Conservation (phyloP, 164 flowering plant genomes). For the Macadamia tetraphylla region DNA sequence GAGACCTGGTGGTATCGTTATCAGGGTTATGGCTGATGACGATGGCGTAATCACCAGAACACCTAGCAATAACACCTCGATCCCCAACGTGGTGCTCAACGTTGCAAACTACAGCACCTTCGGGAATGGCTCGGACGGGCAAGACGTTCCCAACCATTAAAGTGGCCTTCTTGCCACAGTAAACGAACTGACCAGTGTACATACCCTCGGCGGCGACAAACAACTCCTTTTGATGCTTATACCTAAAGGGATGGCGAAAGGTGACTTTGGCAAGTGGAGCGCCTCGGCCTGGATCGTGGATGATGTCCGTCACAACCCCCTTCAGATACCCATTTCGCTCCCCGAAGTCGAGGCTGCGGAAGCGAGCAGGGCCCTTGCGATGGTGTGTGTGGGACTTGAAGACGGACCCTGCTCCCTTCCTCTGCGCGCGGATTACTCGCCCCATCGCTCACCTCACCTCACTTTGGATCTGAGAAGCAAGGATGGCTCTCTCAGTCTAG, state of each 20-base stretch:
- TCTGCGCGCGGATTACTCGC: conserved; percentile 54
- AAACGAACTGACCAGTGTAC: conserved; percentile 56
- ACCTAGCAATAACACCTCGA: conserved; percentile 54
- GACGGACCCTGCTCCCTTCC: conserved; percentile 63
- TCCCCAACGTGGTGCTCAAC: conserved; percentile 68
- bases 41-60: conserved; percentile 61
- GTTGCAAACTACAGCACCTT: conserved; percentile 64
- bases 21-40: conserved; percentile 64
- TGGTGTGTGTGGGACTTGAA: conserved; percentile 67
- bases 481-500: background rate
- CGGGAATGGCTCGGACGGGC: conserved; percentile 48
- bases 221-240: conserved; percentile 62
- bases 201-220: conserved; percentile 66
- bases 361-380: conserved; percentile 58
- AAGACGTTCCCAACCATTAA: conserved; percentile 53
- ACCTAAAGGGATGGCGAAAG: conserved; percentile 59
- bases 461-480: background rate
- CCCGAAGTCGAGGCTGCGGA: conserved; percentile 56
- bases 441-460: conserved; percentile 31
- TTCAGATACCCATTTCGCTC: conserved; percentile 62
- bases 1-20: conserved; percentile 47
- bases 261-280: conserved; percentile 55
- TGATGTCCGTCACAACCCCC: conserved; percentile 54
- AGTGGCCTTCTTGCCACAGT: conserved; percentile 58
- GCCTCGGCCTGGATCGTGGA: conserved; percentile 68